Percentiles rank a stretch among this genome's conserved stretches.
These are phyloP conservation scores for Amaranthus hypochondriacus DNA, from an alignment of 148 eudicot genomes.

Conservation along the genomic window DNA sequence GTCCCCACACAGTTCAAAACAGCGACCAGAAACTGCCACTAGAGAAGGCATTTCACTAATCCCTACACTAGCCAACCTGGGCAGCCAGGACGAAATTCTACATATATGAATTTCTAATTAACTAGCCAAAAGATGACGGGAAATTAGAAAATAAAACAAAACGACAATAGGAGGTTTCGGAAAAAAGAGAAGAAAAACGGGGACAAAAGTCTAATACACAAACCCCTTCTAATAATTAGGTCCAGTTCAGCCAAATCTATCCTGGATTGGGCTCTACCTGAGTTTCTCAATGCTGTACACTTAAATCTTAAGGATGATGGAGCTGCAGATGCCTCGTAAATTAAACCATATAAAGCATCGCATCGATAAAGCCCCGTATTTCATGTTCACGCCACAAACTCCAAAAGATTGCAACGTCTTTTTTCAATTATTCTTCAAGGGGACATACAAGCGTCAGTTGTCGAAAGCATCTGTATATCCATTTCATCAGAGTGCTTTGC, in stretches of 20 bases:
- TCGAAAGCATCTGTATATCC: constrained; percentile 60
- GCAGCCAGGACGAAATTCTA: constrained; percentile 58
- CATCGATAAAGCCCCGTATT: constrained; percentile 26
- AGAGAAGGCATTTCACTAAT: constrained; percentile 66
- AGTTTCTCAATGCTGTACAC: constrained; percentile 58
- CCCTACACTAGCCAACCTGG: constrained; percentile 80
- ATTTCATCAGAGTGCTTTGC: constrained; percentile 42
- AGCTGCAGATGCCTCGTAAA: constrained; percentile 26
- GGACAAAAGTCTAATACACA: constrained; percentile 28
- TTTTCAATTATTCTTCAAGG: constrained; percentile 29
- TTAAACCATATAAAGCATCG: constrained; percentile 15
- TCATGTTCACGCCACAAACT: constrained; percentile 25
- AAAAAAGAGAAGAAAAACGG: constrained; percentile 12
- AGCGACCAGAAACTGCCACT: constrained; percentile 70
- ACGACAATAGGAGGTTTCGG: neutral
- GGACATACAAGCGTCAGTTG: constrained; percentile 63
- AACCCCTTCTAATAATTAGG: constrained; percentile 21
- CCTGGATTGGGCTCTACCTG: constrained; percentile 19
- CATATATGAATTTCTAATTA: constrained; percentile 17
- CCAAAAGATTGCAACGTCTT: constrained; percentile 8
- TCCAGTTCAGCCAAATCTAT: constrained; percentile 13
- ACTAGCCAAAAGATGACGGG: constrained; percentile 10
- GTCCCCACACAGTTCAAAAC: constrained; percentile 17
- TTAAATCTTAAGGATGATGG: constrained; percentile 24
- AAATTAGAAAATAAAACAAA: neutral